These are phyloP conservation scores for Mycena filopes DNA, from an alignment of 768 basidiomycete genomes.

Conservation along the genomic window DNA sequence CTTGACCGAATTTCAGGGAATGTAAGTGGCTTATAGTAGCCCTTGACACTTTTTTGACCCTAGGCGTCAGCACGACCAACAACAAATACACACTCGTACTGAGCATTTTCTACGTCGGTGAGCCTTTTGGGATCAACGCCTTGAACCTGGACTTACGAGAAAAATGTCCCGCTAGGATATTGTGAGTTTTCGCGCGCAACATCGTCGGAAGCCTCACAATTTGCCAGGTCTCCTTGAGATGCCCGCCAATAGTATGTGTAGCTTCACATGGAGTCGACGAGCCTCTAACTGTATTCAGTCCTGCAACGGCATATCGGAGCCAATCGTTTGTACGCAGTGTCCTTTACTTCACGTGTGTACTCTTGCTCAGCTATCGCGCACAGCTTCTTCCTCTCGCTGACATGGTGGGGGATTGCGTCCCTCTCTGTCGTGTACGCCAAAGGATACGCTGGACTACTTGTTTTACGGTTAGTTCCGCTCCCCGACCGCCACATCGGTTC, in stretches of 20 bases:
- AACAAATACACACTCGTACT: constrained; percentile 66
- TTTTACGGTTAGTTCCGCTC: constrained; percentile 50
- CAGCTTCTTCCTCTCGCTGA: constrained; percentile 65
- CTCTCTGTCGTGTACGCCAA: constrained; percentile 66
- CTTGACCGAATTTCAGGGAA: constrained; percentile 46
- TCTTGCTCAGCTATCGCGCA: neutral
- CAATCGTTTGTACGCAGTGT: constrained; percentile 58
- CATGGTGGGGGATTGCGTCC: constrained; percentile 64
- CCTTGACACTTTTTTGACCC: neutral
- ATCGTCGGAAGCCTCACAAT: neutral
- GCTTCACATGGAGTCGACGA: neutral
- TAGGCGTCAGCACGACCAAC: constrained; percentile 48
- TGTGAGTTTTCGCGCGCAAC: constrained; percentile 44
- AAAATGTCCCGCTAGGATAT: constrained; percentile 43
- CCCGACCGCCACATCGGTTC: neutral
- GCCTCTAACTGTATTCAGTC: constrained; percentile 43
- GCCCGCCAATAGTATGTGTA: constrained; percentile 61
- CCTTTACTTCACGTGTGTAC: neutral
- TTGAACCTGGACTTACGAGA: too few relatives aligned
- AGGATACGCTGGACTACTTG: constrained; percentile 60
- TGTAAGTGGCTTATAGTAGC: constrained; percentile 32
- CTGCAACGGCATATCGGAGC: constrained; percentile 67
- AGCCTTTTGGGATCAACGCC: too few relatives aligned
- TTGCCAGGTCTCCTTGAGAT: constrained; percentile 63
- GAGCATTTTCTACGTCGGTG: constrained; percentile 66